Base-by-base conservation (phyloP, 768 basidiomycete species). In the Fibroporia radiculosa region DNA sequence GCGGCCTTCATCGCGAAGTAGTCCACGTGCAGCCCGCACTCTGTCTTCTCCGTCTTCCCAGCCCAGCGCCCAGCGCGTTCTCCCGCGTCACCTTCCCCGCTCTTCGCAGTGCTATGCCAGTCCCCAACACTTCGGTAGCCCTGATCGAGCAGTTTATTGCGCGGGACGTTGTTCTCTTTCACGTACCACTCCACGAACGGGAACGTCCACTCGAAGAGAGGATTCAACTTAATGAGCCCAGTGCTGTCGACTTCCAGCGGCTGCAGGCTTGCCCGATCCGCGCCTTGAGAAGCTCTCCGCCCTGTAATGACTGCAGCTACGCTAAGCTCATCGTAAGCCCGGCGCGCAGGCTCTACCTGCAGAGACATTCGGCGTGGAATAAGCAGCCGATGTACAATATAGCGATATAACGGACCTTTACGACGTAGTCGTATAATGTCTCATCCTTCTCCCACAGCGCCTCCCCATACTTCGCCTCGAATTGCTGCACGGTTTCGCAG, bases 51-150 rank as follows among this genome's bases (percentile, higher is more conserved):
- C 48, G 74, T 72, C 60, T 75, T 83, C 5, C 87, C 90, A 2
- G 84, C 82, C 96, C 96, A 99, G 43, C 96, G 69, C 1, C 95
- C 95, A 1, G 84, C 81, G 20, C 96, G 77, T 66, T 99, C 96
- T 3, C 73, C 76, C 0, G 61, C 65, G 48, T 89, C 89, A 32
- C 84, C 76, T 7, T 68, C 69, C 0, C 77, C 82, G 48, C 80
- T 82, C 54, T 77, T 77, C n/a, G 62, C 64, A 0, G 96, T 99
- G 50, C 90, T 93, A 66, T 99, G 96, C 88, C 93, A 95, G 65
- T 99, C 96, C 3, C 96, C 96, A 50, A 99, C 80, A 58, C 89
- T 92, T 55, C 82, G 84, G 70, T 98, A 99, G 3, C 96, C 96
- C 60, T 91, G 80, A 48, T 79, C 80, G 31, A 99, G 75, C 4